Conservation (phyloP, 441 rosid genomes). For the Geranium incanum region DNA sequence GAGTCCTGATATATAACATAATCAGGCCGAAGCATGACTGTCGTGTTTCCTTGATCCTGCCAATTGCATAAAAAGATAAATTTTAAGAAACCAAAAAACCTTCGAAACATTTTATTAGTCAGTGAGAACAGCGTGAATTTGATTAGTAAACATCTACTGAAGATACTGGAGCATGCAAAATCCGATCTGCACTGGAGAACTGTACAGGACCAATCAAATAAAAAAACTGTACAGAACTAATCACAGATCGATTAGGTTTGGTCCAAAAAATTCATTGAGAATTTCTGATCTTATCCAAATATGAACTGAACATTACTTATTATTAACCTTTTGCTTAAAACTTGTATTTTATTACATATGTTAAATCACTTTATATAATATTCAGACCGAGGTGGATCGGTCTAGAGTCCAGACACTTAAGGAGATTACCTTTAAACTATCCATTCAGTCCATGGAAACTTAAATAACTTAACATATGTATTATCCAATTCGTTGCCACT, state of each 20-base stretch:
- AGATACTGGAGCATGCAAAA: neutral
- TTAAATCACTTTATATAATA: neutral
- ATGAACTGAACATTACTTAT: neutral
- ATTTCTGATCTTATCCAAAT: neutral
- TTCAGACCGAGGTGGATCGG: neutral
- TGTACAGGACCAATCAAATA: neutral
- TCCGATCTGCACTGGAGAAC: neutral
- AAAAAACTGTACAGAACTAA: neutral
- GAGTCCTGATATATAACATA: slow-evolving; percentile 46
- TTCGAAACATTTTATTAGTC: slow-evolving; percentile 8
- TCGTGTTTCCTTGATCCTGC: slow-evolving; percentile 46
- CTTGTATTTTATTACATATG: neutral
- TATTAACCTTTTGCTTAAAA: neutral
- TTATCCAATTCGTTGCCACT: neutral
- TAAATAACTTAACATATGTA: slow-evolving; percentile 1
- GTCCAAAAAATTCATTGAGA: neutral
- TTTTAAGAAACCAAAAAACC: slow-evolving; percentile 14
- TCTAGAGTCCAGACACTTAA: neutral
- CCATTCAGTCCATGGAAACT: slow-evolving; percentile 10
- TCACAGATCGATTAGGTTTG: neutral
- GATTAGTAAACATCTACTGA: neutral
- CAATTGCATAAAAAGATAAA: slow-evolving; percentile 23
- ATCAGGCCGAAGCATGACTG: slow-evolving; percentile 47
- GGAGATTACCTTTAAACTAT: neutral
- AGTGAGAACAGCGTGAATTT: neutral